These are phyloP conservation scores for Luzula sylvatica DNA, from an alignment of 176 grass and related monocot genomes.

Conservation along the genomic window DNA sequence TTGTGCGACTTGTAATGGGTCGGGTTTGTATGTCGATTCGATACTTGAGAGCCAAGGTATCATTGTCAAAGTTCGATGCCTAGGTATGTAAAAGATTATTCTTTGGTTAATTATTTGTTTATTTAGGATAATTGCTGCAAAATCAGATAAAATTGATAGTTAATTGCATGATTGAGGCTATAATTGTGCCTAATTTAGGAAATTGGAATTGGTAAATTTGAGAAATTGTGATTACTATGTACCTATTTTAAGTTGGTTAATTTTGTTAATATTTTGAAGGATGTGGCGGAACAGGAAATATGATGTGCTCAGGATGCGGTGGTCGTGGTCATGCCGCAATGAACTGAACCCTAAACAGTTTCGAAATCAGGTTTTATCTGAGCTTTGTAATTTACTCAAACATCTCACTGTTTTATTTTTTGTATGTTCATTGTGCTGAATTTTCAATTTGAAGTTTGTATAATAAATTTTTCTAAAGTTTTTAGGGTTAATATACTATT, in stretches of 20 bases:
- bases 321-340: slow-evolving; percentile 50
- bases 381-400: no score
- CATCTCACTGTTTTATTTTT: neutral
- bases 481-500: no score
- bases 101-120: no score
- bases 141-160: neutral
- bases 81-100: no score
- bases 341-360: neutral
- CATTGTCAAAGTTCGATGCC: no score
- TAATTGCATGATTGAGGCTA: no score
- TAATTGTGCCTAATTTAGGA: no score
- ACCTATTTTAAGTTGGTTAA: neutral
- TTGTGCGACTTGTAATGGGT: slow-evolving; percentile 74
- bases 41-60: no score
- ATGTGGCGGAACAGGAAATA: slow-evolving; percentile 82
- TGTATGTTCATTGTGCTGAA: neutral
- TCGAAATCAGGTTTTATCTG: neutral
- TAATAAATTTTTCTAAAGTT: neutral
- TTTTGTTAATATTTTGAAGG: slow-evolving; percentile 22
- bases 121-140: no score
- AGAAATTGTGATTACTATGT: no score
- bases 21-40: slow-evolving; percentile 76
- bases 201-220: no score
- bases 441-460: neutral
- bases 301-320: slow-evolving; percentile 73